These are phyloP conservation scores for Cutaneotrichosporon sp. DNA, from an alignment of 1,284 basidiomycete species.

Conservation along the genomic window DNA sequence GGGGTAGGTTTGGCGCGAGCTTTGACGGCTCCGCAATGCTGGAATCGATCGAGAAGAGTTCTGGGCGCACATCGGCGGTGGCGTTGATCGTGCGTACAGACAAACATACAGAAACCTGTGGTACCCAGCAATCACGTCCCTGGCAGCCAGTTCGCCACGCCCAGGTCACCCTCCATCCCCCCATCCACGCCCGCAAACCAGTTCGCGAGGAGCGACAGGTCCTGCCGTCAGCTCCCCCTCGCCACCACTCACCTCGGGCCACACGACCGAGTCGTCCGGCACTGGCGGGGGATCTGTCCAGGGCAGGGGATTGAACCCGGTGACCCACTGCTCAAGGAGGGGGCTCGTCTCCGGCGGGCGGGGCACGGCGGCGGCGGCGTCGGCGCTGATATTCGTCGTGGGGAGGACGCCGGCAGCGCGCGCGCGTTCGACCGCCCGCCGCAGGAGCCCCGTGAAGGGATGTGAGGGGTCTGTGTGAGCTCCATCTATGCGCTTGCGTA, in stretches of 20 bases:
- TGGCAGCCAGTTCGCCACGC: neutral
- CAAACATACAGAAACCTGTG: too few relatives aligned
- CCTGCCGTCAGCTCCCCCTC: too few relatives aligned
- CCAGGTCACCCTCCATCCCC: neutral
- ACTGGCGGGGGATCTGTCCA: slow-evolving; percentile 9
- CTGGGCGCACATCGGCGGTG: too few relatives aligned
- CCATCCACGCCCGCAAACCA: slow-evolving; percentile 9
- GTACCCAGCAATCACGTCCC: neutral
- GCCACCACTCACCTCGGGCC: too few relatives aligned
- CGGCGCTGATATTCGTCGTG: slow-evolving; percentile 10
- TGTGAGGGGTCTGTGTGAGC: slow-evolving; percentile 10
- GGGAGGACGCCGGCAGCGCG: slow-evolving; percentile 14
- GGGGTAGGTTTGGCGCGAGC: too few relatives aligned
- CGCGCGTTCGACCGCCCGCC: slow-evolving; percentile 6
- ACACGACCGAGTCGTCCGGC: neutral
- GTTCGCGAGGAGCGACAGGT: slow-evolving; percentile 5
- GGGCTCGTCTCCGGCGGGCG: neutral
- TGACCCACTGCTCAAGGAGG: slow-evolving; percentile 2
- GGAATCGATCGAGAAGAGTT: too few relatives aligned
- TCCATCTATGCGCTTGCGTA: neutral
- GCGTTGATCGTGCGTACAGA: too few relatives aligned
- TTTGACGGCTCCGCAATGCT: too few relatives aligned
- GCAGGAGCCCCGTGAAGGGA: slow-evolving; percentile 13
- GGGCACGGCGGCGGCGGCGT: slow-evolving; percentile 23
- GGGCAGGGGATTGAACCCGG: slow-evolving; percentile 23